Base-by-base conservation (phyloP, 2,329 filamentous ascomycete species). In the Colletotrichum tropicicola region DNA sequence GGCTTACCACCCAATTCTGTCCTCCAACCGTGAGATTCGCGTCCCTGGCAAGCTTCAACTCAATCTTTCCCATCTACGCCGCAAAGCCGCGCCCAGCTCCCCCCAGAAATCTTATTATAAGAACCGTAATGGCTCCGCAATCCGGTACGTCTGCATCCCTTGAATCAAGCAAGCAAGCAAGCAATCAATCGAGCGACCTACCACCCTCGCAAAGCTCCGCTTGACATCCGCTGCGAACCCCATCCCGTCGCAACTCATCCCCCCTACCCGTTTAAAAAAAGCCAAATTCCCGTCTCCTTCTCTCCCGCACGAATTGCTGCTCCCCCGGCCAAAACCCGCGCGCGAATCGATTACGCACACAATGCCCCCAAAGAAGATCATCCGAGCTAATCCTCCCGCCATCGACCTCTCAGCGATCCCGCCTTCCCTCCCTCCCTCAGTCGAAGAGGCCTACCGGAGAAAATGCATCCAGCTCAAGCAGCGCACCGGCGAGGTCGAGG, bases 391-490 rank as follows among this genome's bases (percentile, higher is more conserved):
- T 73, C 67, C 70, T 58, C 61, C 70, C 67, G 52, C 61, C 63
- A 63, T 68, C 67, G 71, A 78, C 76, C 69, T 70, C 73, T 75
- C 73, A 77, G 80, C 81, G 66, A 82, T 87, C 58, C 87, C 87
- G 28, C 87, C 88, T 15, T 79, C 87, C 41, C 83, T 91, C 4
- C 93, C 95, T 19, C 95, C 96, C 15, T 97, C 94, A 15, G 94
- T 98, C 68, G 95, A 99, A 79, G 91, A 95, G 76, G 94, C 95
- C 53, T 99, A 98, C 80, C 94, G 96, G 73, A 89, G 93, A 69
- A 98, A 99, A 88, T 98, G 95, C 78, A 93, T 98, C 75, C 92
- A 97, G 72, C 87, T 99, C 21, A 97, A 97, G 81, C 92, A 93
- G 72, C 92, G 96, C 66, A 92, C 96, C 68, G 92, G 90, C 76